Percentiles rank a stretch among this genome's conserved stretches.
These are phyloP conservation scores for Botrytis squamosa DNA, from an alignment of 2,329 filamentous ascomycete species.

Conservation along the genomic window DNA sequence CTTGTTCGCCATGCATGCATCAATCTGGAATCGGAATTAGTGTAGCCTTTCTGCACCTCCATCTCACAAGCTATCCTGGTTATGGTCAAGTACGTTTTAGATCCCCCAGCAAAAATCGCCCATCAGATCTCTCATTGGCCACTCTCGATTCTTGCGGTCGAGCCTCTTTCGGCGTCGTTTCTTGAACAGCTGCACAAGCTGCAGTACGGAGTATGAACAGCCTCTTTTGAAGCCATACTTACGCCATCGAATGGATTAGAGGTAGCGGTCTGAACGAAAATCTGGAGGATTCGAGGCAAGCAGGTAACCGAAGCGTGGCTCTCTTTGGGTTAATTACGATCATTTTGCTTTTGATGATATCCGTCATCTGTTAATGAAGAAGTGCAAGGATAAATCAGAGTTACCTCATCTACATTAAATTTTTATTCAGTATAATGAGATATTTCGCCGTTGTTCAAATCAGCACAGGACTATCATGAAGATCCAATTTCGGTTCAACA, in stretches of 20 bases:
- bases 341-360: background rate
- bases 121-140: background rate
- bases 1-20: constrained; percentile 10
- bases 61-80: background rate
- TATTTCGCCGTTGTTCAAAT: background rate
- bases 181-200: constrained; percentile 5
- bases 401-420: constrained; percentile 1
- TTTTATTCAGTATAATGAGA: background rate
- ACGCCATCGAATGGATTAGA: background rate
- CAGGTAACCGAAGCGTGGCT: background rate
- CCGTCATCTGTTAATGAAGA: background rate
- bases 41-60: background rate
- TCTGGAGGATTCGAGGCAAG: background rate
- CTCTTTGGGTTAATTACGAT: constrained; percentile 4
- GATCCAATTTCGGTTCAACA: constrained; percentile 17
- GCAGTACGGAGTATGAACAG: background rate
- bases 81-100: constrained; percentile 7
- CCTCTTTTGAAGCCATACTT: constrained; percentile 4
- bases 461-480: constrained; percentile 2
- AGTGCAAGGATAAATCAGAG: background rate
- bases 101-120: background rate
- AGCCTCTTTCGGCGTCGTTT: constrained; percentile 9
- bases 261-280: constrained; percentile 1
- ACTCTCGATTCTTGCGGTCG: background rate
- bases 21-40: background rate